Percentiles rank a stretch among this genome's conserved stretches.
Conservation (phyloP, 148 eudicot species). For the Chenopodium quinoa region DNA sequence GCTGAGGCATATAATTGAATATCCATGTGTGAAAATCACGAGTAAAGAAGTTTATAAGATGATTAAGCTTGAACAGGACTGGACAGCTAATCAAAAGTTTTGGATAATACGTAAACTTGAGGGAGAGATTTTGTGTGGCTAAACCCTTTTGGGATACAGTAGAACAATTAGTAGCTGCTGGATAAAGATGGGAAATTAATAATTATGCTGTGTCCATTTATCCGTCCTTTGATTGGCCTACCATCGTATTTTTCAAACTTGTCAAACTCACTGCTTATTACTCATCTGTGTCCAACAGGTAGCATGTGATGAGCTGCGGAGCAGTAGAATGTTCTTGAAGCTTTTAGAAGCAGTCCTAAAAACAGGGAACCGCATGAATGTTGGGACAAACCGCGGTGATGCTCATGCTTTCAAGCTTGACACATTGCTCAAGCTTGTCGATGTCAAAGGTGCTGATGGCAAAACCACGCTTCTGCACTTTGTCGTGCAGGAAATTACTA, state of each 20-base stretch:
- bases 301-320: constrained; percentile 93
- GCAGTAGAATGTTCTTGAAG: constrained; percentile 85
- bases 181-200: background rate
- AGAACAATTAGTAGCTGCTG: constrained; percentile 6
- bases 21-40: background rate
- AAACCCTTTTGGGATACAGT: background rate
- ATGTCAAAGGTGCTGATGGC: constrained; percentile 92
- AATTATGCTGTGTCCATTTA: background rate
- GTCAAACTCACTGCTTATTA: background rate
- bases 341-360: constrained; percentile 94
- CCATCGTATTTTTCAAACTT: background rate
- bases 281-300: constrained; percentile 43
- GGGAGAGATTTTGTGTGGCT: constrained; percentile 3
- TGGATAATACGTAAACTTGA: background rate
- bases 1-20: background rate
- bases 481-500: constrained; percentile 88
- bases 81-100: background rate
- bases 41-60: background rate
- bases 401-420: constrained; percentile 98
- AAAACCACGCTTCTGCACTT: constrained; percentile 93
- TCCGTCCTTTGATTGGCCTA: background rate
- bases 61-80: background rate
- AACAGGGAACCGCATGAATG: constrained; percentile 96
- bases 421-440: constrained; percentile 88
- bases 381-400: constrained; percentile 91